Conservation (phyloP, 495 filamentous ascomycete species). For the Lasiosphaeria hispida region DNA sequence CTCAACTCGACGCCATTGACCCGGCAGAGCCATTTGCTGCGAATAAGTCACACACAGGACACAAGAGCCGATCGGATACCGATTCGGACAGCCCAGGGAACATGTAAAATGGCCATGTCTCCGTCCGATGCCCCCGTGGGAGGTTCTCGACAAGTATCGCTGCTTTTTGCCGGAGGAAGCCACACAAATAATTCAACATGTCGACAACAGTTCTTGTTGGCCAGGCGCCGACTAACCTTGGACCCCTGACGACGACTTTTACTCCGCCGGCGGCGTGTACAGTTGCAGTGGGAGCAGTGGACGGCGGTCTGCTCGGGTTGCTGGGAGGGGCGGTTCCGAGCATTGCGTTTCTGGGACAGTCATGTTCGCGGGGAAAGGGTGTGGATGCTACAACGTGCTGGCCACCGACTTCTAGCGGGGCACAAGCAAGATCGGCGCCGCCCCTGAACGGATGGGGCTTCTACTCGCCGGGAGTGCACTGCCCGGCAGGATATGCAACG, state of each 20-base stretch:
- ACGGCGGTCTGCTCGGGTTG: constrained; percentile 20
- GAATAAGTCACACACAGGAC: background rate
- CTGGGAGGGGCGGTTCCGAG: constrained; percentile 12
- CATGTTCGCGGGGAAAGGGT: constrained; percentile 19
- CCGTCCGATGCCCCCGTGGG: background rate
- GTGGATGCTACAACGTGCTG: constrained; percentile 33
- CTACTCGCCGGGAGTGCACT: constrained; percentile 36
- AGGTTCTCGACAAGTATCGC: too few relatives aligned
- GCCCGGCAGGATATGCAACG: constrained; percentile 33
- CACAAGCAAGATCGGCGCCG: constrained; percentile 12
- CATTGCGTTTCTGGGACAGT: constrained; percentile 24
- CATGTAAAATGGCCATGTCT: constrained; percentile 12
- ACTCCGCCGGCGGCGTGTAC: constrained; percentile 32
- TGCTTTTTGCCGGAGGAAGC: background rate
- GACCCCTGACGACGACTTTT: constrained; percentile 38
- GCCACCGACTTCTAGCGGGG: constrained; percentile 28
- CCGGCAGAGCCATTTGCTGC: constrained; percentile 4
- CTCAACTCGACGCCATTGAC: background rate
- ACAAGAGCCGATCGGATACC: constrained; percentile 5
- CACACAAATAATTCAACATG: constrained; percentile 16
- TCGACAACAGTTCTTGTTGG: constrained; percentile 18
- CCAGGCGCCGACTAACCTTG: constrained; percentile 31
- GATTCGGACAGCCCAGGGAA: background rate
- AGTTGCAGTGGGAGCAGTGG: constrained; percentile 22
- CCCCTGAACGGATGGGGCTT: constrained; percentile 29